These are phyloP conservation scores for Dendrobium huoshanense DNA, from an alignment of 106 monocot species.

Conservation along the genomic window DNA sequence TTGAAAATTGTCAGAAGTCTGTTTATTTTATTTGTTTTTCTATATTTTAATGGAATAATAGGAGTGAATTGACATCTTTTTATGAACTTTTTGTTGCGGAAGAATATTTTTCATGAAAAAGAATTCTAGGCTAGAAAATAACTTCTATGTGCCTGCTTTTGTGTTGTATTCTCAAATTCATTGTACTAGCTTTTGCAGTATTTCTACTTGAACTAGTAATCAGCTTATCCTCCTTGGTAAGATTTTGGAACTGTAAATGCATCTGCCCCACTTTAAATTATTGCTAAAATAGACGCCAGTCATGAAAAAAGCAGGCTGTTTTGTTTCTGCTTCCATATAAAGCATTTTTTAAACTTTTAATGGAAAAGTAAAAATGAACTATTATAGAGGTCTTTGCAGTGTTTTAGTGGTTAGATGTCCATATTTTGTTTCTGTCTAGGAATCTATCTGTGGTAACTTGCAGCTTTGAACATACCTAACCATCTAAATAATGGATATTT, in stretches of 20 bases:
- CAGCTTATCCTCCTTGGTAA: not conserved
- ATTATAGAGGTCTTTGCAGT: not conserved
- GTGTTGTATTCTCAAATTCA: not conserved
- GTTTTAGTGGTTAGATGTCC: not conserved
- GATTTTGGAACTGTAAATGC: not conserved
- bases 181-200: not conserved
- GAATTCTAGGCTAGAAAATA: not conserved
- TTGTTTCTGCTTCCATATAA: not conserved
- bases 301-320: not conserved
- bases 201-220: not conserved
- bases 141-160: not conserved
- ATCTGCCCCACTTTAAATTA: not conserved
- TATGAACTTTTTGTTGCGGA: conserved; percentile 2
- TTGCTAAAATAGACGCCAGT: not conserved
- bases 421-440: too few relatives aligned
- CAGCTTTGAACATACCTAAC: too few relatives aligned
- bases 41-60: not conserved
- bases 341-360: not conserved
- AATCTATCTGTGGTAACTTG: too few relatives aligned
- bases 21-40: not conserved
- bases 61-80: not conserved
- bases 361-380: not conserved
- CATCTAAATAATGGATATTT: too few relatives aligned
- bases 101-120: not conserved
- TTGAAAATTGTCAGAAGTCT: not conserved